These are phyloP conservation scores for Paecilomyces sp. DNA, from an alignment of 2,329 filamentous ascomycete species.

Conservation along the genomic window DNA sequence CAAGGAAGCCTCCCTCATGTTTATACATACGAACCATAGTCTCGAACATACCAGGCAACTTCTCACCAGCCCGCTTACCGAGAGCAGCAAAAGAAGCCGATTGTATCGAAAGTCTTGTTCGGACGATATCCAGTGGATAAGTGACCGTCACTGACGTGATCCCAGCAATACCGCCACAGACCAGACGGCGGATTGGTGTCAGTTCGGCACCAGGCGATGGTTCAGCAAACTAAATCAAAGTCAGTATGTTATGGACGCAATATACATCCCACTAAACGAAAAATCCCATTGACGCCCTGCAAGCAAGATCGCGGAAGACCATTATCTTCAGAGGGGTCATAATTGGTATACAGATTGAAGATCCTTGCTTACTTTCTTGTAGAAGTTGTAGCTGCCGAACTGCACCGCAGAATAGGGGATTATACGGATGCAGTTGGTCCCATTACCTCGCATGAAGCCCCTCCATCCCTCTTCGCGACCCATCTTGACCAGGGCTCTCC, in stretches of 20 bases:
- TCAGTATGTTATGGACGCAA: constrained; percentile 2
- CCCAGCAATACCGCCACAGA: constrained; percentile 87
- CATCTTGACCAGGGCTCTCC: constrained; percentile 87
- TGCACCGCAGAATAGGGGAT: constrained; percentile 97
- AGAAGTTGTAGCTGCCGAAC: constrained; percentile 96
- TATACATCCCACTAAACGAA: background rate
- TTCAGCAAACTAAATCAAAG: constrained; percentile 60
- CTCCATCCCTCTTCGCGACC: constrained; percentile 95
- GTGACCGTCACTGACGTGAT: constrained; percentile 93
- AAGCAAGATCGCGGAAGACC: background rate
- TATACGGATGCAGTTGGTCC: constrained; percentile 96
- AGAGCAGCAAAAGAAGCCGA: constrained; percentile 88
- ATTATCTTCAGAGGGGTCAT: background rate
- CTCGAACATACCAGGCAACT: constrained; percentile 86
- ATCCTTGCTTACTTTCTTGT: constrained; percentile 66
- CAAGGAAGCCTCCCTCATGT: constrained; percentile 75
- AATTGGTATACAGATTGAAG: background rate
- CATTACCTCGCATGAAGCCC: constrained; percentile 96
- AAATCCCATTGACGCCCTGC: background rate
- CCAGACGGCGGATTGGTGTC: constrained; percentile 63
- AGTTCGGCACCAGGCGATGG: constrained; percentile 66
- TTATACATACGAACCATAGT: constrained; percentile 81
- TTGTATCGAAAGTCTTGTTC: constrained; percentile 91
- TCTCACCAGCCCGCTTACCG: constrained; percentile 48
- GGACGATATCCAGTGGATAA: constrained; percentile 95